A percentile compares a stretch with the other conserved stretches of the same genome.
Conservation (phyloP, 2,329 filamentous ascomycete species). For the Cryphonectria naterciae region DNA sequence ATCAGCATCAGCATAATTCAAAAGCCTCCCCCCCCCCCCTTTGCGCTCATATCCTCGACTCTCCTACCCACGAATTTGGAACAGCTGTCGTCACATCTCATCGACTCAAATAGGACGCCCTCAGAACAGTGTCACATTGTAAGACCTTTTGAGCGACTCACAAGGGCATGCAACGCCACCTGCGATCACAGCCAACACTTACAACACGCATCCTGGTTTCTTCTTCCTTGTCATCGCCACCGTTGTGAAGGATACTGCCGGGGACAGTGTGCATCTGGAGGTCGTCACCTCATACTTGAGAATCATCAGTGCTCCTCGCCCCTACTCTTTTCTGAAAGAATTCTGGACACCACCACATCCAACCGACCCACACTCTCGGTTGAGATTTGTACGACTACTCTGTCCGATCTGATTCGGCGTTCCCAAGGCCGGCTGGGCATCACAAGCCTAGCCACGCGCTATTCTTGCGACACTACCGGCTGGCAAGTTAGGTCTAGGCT, state of each 20-base stretch:
- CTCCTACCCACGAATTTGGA: neutral
- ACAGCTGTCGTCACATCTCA: conserved; percentile 18
- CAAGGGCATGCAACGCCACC: neutral
- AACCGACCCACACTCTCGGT: neutral
- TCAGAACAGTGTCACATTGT: neutral
- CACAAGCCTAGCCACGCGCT: neutral
- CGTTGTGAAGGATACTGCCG: neutral
- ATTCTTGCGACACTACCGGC: neutral
- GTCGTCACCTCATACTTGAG: neutral
- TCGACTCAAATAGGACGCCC: neutral
- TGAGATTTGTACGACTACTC: neutral
- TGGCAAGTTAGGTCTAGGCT: neutral
- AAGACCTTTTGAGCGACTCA: neutral
- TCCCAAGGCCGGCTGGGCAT: neutral
- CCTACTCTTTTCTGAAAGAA: neutral
- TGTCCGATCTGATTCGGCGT: neutral
- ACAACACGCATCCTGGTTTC: neutral
- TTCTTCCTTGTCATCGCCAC: neutral
- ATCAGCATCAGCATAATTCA: conserved; percentile 29
- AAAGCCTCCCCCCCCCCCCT: conserved; percentile 17
- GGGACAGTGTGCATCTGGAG: neutral
- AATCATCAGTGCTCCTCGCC: neutral
- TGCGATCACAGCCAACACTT: neutral
- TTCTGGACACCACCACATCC: neutral
- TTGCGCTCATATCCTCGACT: neutral